Evolutionary conservation across 768 basidiomycete genomes (phyloP).

Genomic region (Pleurotus eryngii): DNA sequence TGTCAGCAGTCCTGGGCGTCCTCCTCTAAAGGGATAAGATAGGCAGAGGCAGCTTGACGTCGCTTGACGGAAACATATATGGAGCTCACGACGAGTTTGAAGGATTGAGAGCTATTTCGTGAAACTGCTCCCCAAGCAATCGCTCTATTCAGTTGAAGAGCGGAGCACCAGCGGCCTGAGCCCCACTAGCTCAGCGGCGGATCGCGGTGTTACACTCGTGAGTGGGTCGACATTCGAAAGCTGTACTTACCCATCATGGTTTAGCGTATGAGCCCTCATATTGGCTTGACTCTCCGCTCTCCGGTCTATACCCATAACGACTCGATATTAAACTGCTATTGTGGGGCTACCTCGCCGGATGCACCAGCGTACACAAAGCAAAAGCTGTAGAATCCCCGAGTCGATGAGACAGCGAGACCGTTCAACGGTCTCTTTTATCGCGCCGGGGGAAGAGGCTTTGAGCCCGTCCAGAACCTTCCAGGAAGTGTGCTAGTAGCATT

Average conservation of each 20-base stretch:
- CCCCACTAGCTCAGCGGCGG: background rate
- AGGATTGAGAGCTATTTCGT: background rate
- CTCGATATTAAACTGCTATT: background rate
- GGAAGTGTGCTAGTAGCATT: too few species aligned
- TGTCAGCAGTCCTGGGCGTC: background rate
- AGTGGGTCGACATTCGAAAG: slow-evolving; percentile 3
- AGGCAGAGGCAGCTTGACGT: background rate
- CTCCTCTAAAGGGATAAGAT: background rate
- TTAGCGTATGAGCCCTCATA: slow-evolving; percentile 2
- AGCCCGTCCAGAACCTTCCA: too few species aligned
- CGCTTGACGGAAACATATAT: background rate
- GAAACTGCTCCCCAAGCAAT: background rate
- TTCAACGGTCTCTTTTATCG: background rate
- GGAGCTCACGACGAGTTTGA: background rate
- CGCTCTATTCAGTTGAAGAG: slow-evolving; percentile 2
- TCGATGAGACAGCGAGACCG: background rate
- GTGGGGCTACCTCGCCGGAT: background rate
- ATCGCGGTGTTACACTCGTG: slow-evolving; percentile 3
- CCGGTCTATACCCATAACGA: background rate
- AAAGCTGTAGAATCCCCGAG: background rate
- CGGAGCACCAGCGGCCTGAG: background rate
- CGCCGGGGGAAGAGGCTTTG: too few species aligned
- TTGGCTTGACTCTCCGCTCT: slow-evolving; percentile 1
- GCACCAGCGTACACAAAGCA: background rate
- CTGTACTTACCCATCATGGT: background rate